These are phyloP conservation scores for Penicillium paneum DNA, from an alignment of 2,329 filamentous ascomycete genomes.

Conservation along the genomic window DNA sequence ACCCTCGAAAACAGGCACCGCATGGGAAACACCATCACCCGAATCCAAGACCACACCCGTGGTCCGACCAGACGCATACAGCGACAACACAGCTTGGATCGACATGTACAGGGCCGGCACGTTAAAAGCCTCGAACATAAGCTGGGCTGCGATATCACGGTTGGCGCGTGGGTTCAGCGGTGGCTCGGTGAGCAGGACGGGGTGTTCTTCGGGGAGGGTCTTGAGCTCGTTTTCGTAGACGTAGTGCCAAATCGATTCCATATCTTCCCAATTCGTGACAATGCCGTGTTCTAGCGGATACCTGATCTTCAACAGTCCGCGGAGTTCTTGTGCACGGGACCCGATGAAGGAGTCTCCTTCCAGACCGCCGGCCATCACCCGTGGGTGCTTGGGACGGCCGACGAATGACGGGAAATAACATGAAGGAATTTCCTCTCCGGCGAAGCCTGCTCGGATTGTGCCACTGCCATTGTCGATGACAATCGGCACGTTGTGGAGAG, in stretches of 20 bases:
- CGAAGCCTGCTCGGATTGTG: slow-evolving; percentile 94
- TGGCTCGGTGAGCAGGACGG: slow-evolving; percentile 91
- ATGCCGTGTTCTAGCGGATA: slow-evolving; percentile 97
- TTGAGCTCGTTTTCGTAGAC: slow-evolving; percentile 95
- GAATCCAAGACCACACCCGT: slow-evolving; percentile 94
- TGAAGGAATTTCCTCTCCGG: slow-evolving; percentile 91
- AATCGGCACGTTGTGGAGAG: slow-evolving; percentile 93
- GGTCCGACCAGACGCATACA: slow-evolving; percentile 93
- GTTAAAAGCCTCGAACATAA: slow-evolving; percentile 98
- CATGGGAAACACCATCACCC: slow-evolving; percentile 94
- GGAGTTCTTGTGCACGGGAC: slow-evolving; percentile 81
- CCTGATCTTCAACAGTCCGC: slow-evolving; percentile 89
- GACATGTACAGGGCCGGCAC: slow-evolving; percentile 94
- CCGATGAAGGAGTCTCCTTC: slow-evolving; percentile 98
- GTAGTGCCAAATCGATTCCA: slow-evolving; percentile 99
- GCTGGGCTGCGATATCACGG: slow-evolving; percentile 92
- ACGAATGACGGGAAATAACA: slow-evolving; percentile 98
- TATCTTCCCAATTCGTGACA: slow-evolving; percentile 99
- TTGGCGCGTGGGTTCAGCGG: slow-evolving; percentile 94
- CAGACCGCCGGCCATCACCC: slow-evolving; percentile 91
- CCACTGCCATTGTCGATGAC: slow-evolving; percentile 99
- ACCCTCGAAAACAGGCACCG: slow-evolving; percentile 95
- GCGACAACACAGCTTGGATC: slow-evolving; percentile 91
- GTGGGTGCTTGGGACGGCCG: slow-evolving; percentile 88
- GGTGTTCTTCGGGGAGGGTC: slow-evolving; percentile 97